Conservation (phyloP, 1,139 yeast genomes). For the Hansenula lynferdii region DNA sequence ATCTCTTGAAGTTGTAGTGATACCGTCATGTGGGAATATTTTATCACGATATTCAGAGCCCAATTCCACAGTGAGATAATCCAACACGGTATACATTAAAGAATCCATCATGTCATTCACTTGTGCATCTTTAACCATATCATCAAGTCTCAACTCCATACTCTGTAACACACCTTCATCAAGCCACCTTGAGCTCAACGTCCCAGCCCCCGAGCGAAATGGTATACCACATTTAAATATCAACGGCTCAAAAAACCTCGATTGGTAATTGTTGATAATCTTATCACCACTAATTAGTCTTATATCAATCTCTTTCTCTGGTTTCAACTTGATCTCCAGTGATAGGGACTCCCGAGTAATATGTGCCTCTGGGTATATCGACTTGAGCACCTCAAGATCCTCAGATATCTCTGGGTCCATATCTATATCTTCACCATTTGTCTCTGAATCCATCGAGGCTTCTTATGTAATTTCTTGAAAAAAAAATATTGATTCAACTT, state of each 20-base stretch:
- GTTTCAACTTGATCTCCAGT: conserved; percentile 11
- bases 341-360: conserved; percentile 12
- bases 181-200: conserved; percentile 27
- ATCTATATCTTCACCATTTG: neutral
- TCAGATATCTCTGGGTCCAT: neutral
- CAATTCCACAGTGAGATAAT: conserved; percentile 33
- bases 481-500: too few species aligned
- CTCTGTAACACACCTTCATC: conserved; percentile 10
- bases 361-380: conserved; percentile 40
- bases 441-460: neutral
- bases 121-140: conserved; percentile 33
- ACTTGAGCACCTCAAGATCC: conserved; percentile 43
- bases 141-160: conserved; percentile 22
- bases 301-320: conserved; percentile 12
- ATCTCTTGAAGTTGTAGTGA: conserved; percentile 11
- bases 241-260: conserved; percentile 14
- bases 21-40: conserved; percentile 20
- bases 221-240: conserved; percentile 16
- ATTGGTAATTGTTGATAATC: conserved; percentile 1
- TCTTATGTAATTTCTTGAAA: too few species aligned
- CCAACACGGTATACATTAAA: conserved; percentile 42
- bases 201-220: conserved; percentile 23
- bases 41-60: conserved; percentile 16
- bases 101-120: conserved; percentile 28
- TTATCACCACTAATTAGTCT: neutral